A percentile compares a stretch with the other conserved stretches of the same genome.
phyloP scores from a whole-genome alignment of 352 stramenopile species.

The Globisporangium echinulatum region DNA sequence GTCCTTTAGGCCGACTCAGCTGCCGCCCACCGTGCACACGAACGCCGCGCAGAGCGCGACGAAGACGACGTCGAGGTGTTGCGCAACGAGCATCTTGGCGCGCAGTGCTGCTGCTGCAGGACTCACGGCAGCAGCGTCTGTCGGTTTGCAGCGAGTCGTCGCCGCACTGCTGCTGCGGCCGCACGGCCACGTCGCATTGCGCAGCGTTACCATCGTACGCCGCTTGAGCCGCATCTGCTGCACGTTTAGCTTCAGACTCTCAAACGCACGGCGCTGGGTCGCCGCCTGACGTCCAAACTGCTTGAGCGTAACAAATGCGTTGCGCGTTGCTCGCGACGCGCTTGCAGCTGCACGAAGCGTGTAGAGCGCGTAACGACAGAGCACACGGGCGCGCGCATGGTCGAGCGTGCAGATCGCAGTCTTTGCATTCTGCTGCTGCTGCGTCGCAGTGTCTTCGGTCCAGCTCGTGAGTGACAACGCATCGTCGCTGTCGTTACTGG shows the following conservation, averaged over 20 bases:
- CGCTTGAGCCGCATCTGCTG: conserved; percentile 24
- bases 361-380: conserved; percentile 24
- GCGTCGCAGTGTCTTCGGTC: background rate
- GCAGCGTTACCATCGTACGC: conserved; percentile 2
- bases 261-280: conserved; percentile 42
- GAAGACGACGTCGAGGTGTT: conserved; percentile 21
- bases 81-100: conserved; percentile 7
- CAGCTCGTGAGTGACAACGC: background rate
- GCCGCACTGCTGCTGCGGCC: conserved; percentile 2
- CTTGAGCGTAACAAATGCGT: conserved; percentile 15
- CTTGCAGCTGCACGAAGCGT: conserved; percentile 1
- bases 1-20: background rate
- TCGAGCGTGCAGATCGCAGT: conserved; percentile 2
- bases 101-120: background rate
- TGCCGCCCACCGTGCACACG: conserved; percentile 2
- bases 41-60: conserved; percentile 8
- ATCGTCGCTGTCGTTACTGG: background rate
- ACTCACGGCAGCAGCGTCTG: background rate
- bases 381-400: conserved; percentile 9
- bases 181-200: conserved; percentile 1
- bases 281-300: conserved; percentile 6
- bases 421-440: background rate
- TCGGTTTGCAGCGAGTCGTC: background rate
- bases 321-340: background rate
- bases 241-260: conserved; percentile 11